Base-by-base conservation (phyloP, 176 grass and related monocot species). In the Zea luxurians region DNA sequence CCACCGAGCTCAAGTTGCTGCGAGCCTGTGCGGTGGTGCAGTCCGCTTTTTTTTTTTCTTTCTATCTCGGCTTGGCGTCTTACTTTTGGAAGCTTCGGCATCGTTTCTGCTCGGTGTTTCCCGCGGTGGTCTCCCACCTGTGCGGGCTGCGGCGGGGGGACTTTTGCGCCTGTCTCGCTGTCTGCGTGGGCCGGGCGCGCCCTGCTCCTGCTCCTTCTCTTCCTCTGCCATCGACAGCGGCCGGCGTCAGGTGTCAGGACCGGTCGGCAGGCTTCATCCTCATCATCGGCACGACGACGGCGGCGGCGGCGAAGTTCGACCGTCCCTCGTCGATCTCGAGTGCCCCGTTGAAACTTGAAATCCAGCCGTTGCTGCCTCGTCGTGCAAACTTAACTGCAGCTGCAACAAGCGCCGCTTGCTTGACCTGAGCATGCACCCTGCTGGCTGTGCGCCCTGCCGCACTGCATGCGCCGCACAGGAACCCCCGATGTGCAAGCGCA, bases 11-110 rank as follows among this genome's bases (percentile, higher is more conserved):
- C 15, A 17, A 37, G 35, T 12, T 16, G 62, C 86, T 88, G 76
- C 77, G 60, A 71, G 80, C 80, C 64, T 71, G 82, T 43, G 64
- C 70, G 58, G 77, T 42, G 64, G 45, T 36, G 57, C 16, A 65
- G 85, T 78, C 86, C 38, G 57, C 82, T 65, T 1, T 1, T 1
- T 40, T 1, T 40, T 40, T 17, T 88, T 85, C 34, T 54, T 84
- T 74, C 20, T 27, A 61, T 52, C 66, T 78, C 71, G 59, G 78
- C 78, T 89, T 85, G 87, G 87, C 82, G 66, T 78, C 78, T 89
- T 73, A 42, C 87, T 73, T 81, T 85, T 89, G 82, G 87, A 80
- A 46, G 66, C 49, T 66, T 89, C 78, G 60, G 71, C 15, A 4
- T 18, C 75, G 66, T 36, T 80, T 88, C 10, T 71, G 86, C 58